phyloP scores from a whole-genome alignment of 176 grass and related monocot species.

The Carex pumila region DNA sequence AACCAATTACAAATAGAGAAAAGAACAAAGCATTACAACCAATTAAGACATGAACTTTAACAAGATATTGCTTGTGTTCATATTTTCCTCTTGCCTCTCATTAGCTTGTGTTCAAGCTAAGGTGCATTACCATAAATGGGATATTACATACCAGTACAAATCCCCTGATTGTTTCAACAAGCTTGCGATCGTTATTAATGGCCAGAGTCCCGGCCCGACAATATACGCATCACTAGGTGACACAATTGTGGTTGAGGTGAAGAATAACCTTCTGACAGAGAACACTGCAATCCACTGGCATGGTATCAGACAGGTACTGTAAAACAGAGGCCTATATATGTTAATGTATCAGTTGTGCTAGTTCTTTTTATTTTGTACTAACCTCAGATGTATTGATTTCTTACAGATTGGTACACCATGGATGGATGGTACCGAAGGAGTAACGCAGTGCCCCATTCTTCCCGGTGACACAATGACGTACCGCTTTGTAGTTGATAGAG shows the following conservation, averaged over 20 bases:
- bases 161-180: slow-evolving; percentile 51
- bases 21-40: background rate
- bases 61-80: background rate
- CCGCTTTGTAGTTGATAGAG: slow-evolving; percentile 62
- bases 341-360: background rate
- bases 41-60: background rate
- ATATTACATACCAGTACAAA: slow-evolving; percentile 60
- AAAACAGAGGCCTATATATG: background rate
- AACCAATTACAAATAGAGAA: background rate
- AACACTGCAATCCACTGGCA: slow-evolving; percentile 86
- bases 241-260: slow-evolving; percentile 48
- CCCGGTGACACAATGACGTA: slow-evolving; percentile 62
- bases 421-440: slow-evolving; percentile 78
- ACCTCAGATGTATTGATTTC: background rate
- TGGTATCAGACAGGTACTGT: slow-evolving; percentile 58
- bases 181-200: slow-evolving; percentile 66
- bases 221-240: slow-evolving; percentile 56
- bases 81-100: background rate
- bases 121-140: slow-evolving; percentile 42
- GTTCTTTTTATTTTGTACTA: background rate
- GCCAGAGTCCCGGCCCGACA: slow-evolving; percentile 43
- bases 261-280: slow-evolving; percentile 62
- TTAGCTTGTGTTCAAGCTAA: background rate
- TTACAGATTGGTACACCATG: slow-evolving; percentile 61
- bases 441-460: slow-evolving; percentile 61